Percentiles rank a stretch among this genome's conserved stretches.
Conservation (phyloP, 2,329 filamentous ascomycete genomes). For the Talaromyces pinophilus region DNA sequence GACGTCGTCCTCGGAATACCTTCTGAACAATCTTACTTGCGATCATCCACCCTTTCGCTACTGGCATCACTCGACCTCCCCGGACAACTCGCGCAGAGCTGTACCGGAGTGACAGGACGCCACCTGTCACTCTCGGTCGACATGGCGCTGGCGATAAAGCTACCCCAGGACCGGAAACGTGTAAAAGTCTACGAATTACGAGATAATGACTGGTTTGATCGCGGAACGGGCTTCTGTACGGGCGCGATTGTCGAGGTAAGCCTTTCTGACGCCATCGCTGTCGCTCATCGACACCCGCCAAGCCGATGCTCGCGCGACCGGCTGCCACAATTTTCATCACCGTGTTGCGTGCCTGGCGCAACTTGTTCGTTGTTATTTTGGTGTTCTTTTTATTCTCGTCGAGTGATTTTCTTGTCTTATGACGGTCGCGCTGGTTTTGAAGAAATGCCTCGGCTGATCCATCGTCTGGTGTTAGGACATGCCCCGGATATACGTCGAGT, state of each 20-base stretch:
- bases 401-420: background rate
- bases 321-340: slow-evolving; percentile 2
- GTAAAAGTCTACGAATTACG: slow-evolving; percentile 99
- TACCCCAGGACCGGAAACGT: slow-evolving; percentile 58
- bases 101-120: slow-evolving; percentile 43
- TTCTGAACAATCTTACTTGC: background rate
- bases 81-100: slow-evolving; percentile 20
- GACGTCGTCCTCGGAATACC: background rate
- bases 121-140: slow-evolving; percentile 37
- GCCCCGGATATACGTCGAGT: slow-evolving; percentile 84
- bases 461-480: slow-evolving; percentile 61
- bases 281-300: background rate
- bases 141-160: slow-evolving; percentile 52
- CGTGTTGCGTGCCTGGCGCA: slow-evolving; percentile 22
- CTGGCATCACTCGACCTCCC: slow-evolving; percentile 13
- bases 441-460: slow-evolving; percentile 21
- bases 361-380: slow-evolving; percentile 11
- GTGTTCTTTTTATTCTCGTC: background rate
- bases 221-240: slow-evolving; percentile 92
- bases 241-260: slow-evolving; percentile 73
- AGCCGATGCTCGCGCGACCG: slow-evolving; percentile 21
- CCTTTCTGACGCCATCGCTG: slow-evolving; percentile 15
- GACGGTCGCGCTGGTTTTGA: background rate
- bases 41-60: background rate
- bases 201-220: slow-evolving; percentile 98